A percentile compares a stretch with the other conserved stretches of the same genome.
Evolutionary conservation across 2,329 filamentous ascomycete species (phyloP).

Genomic region (Colletotrichum echinochloae): DNA sequence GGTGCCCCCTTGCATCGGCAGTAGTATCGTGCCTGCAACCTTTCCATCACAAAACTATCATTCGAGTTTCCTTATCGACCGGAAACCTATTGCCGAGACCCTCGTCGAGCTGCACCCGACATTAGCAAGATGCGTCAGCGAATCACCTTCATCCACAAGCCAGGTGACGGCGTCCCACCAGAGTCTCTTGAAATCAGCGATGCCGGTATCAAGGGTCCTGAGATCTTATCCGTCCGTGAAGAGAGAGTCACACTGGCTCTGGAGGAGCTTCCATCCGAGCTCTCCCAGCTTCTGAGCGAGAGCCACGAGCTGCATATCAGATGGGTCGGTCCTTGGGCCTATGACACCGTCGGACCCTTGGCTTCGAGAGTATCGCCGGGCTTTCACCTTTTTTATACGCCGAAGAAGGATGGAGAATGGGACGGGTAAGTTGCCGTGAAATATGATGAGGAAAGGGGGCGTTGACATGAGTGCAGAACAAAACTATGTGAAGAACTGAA

Average conservation of each 20-base stretch:
- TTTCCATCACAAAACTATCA: neutral
- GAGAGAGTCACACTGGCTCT: slow-evolving; percentile 81
- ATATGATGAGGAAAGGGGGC: neutral
- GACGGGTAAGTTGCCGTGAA: slow-evolving; percentile 44
- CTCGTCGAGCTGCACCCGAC: neutral
- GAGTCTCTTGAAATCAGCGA: slow-evolving; percentile 69
- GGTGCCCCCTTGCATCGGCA: slow-evolving; percentile 4
- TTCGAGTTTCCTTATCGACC: neutral
- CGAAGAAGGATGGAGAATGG: slow-evolving; percentile 53
- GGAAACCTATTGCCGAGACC: neutral
- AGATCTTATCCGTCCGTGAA: slow-evolving; percentile 77
- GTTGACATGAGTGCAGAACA: slow-evolving; percentile 49
- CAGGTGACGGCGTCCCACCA: slow-evolving; percentile 74
- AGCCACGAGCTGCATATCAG: slow-evolving; percentile 81
- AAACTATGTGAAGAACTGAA: slow-evolving; percentile 70
- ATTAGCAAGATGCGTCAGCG: slow-evolving; percentile 75
- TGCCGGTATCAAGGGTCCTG: slow-evolving; percentile 65
- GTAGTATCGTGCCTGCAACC: neutral
- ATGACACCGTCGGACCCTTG: slow-evolving; percentile 75
- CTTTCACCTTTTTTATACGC: slow-evolving; percentile 83
- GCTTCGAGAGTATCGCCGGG: slow-evolving; percentile 82
- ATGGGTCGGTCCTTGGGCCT: slow-evolving; percentile 74
- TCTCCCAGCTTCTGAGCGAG: slow-evolving; percentile 71
- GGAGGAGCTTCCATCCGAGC: slow-evolving; percentile 77
- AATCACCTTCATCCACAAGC: slow-evolving; percentile 80